Base-by-base conservation (phyloP, 2,329 filamentous ascomycete genomes). In the Colletotrichum australisinense region DNA sequence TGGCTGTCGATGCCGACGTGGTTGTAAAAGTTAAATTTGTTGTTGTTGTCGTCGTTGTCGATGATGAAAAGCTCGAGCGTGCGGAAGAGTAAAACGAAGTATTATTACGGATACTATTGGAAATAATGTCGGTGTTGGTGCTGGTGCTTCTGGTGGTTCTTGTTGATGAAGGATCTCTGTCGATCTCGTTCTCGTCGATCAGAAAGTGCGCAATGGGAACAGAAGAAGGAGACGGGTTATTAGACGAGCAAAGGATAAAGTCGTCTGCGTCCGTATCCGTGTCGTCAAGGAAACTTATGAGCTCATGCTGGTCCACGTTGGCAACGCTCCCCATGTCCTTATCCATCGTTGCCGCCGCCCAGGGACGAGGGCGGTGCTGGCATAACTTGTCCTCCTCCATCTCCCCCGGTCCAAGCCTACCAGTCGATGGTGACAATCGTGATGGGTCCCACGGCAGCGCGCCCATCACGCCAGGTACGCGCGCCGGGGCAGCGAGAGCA, bases 261-360 rank as follows among this genome's bases (percentile, higher is more conserved):
- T 46, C 52, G 16, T 60, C 49, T 7, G 49, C 69, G 58, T 63
- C 58, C 69, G 62, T 38, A 62, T 74, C 72, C 32, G 69, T 57
- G 68, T 74, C 70, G 70, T 73, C 69, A 52, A 74, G 69, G 69
- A 72, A 72, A 67, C 72, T 74, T 74, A 72, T 72, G 72, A 74
- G 72, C 59, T 64, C 69, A 68, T 72, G 72, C 58, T 53, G 58
- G 49, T 49, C 58, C 35, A 64, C 35, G 59, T 38, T 30, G 56
- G 46, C 58, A 26, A 64, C 35, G 59, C 52, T 30, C 52, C 52
- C 49, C 30, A 32, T 56, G 32, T 32, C 58, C 53, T 38, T 63
- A 49, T 55, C 30, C 62, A 46, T 67, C 57, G 56, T 62, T 72
- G 56, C 57, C 69, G 69, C 49, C 57, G 63, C 59, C 63, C 69